Conservation (phyloP, 2,329 filamentous ascomycete species). For the Nemania abortiva region DNA sequence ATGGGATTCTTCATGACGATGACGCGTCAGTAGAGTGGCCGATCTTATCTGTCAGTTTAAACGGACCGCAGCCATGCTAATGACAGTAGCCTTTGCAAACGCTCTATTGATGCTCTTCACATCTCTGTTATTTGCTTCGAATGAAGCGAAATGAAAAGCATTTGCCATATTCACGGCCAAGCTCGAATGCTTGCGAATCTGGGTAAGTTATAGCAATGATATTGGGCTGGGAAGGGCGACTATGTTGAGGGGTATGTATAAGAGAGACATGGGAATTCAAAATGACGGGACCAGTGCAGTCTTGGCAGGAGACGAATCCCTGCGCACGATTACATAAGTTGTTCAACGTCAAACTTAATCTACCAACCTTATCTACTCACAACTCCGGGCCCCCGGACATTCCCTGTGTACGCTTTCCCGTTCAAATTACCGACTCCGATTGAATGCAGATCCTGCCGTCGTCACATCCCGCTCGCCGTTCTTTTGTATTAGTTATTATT, state of each 20-base stretch:
- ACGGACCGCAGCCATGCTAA: background rate
- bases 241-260: background rate
- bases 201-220: background rate
- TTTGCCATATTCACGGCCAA: background rate
- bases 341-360: constrained; percentile 11
- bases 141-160: background rate
- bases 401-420: background rate
- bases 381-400: no score
- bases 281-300: constrained; percentile 27
- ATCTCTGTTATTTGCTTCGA: background rate
- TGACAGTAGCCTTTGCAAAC: background rate
- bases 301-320: constrained; percentile 31
- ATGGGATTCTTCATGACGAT: background rate
- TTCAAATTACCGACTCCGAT: background rate
- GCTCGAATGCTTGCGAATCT: background rate
- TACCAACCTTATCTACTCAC: background rate
- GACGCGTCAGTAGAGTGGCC: background rate
- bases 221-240: background rate
- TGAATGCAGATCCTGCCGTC: background rate
- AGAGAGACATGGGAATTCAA: constrained; percentile 1
- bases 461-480: background rate
- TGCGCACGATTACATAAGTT: constrained; percentile 28
- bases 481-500: background rate
- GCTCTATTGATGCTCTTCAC: background rate
- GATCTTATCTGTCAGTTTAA: no score